Evolutionary conservation across 2,329 filamentous ascomycete species (phyloP).

Genomic region (Verticillium longisporum): DNA sequence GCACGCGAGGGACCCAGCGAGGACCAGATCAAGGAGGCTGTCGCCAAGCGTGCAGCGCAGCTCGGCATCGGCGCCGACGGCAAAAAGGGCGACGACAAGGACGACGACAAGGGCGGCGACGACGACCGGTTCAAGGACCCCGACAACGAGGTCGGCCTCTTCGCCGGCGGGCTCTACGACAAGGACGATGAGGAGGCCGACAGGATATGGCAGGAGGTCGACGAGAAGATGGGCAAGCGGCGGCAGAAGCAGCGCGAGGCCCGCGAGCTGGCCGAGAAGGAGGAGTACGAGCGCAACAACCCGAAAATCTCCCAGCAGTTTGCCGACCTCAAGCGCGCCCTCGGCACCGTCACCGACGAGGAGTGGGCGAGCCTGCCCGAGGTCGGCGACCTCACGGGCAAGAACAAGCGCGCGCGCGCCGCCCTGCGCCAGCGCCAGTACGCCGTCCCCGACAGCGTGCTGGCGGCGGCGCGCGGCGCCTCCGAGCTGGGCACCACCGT

Average conservation of each 20-base stretch:
- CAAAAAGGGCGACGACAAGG: conserved; percentile 64
- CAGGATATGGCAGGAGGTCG: conserved; percentile 88
- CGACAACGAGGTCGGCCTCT: conserved; percentile 93
- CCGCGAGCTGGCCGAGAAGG: conserved; percentile 82
- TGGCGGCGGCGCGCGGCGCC: conserved; percentile 76
- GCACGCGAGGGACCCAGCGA: conserved; percentile 92
- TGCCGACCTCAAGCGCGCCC: conserved; percentile 85
- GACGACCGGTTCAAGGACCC: conserved; percentile 88
- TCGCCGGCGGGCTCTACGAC: conserved; percentile 92
- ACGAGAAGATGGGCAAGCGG: conserved; percentile 93
- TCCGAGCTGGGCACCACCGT: conserved; percentile 82
- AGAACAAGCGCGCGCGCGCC: conserved; percentile 80
- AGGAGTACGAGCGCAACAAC: conserved; percentile 95
- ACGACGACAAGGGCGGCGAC: conserved; percentile 66
- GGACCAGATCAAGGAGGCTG: conserved; percentile 96
- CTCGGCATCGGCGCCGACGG: conserved; percentile 64
- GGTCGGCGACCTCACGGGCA: conserved; percentile 92
- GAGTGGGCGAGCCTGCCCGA: conserved; percentile 96
- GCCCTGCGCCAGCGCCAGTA: conserved; percentile 83
- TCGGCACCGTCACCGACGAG: conserved; percentile 84
- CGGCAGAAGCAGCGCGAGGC: conserved; percentile 89
- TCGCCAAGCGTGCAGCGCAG: conserved; percentile 85
- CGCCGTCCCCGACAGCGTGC: conserved; percentile 91
- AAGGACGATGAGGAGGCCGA: conserved; percentile 98
- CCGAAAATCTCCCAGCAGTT: conserved; percentile 98